phyloP scores from a whole-genome alignment of 2,329 filamentous ascomycete genomes.

The Hypoxylon sp. region DNA sequence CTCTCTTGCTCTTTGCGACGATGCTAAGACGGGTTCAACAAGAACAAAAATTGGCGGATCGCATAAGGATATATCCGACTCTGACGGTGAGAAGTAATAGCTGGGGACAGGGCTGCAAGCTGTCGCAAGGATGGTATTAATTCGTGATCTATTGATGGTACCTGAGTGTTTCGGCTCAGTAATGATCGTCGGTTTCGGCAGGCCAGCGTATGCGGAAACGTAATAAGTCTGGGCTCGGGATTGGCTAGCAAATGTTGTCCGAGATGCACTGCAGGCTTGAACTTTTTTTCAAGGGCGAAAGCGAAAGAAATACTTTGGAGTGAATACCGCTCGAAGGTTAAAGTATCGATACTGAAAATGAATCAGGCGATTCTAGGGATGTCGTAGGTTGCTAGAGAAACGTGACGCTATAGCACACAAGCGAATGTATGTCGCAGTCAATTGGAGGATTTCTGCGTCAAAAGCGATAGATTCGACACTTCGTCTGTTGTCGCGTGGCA shows the following conservation, averaged over 20 bases:
- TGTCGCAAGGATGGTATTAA: conserved; percentile 24
- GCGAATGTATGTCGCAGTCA: conserved; percentile 26
- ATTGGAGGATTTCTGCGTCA: conserved; percentile 7
- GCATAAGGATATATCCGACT: conserved; percentile 2
- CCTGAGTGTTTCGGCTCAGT: conserved; percentile 49
- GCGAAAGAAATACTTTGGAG: conserved; percentile 13
- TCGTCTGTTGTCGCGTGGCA: conserved; percentile 34
- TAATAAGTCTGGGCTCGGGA: conserved; percentile 27
- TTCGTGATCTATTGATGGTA: conserved; percentile 33
- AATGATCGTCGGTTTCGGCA: conserved; percentile 53
- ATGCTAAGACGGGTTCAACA: background rate
- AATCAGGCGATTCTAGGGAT: conserved; percentile 7
- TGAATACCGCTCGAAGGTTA: conserved; percentile 13
- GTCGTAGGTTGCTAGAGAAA: conserved; percentile 6
- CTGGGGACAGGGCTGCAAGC: conserved; percentile 6
- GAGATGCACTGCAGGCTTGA: conserved; percentile 24
- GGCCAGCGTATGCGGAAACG: conserved; percentile 39
- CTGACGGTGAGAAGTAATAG: conserved; percentile 1
- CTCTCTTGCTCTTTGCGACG: conserved; percentile 6
- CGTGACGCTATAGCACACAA: conserved; percentile 24
- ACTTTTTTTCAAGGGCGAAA: conserved; percentile 13
- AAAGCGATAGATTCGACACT: conserved; percentile 7
- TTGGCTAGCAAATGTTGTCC: conserved; percentile 18
- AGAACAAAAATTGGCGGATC: background rate
- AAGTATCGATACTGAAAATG: background rate